phyloP scores from a whole-genome alignment of 2,329 filamentous ascomycete species.

The Tolypocladium paradoxum region DNA sequence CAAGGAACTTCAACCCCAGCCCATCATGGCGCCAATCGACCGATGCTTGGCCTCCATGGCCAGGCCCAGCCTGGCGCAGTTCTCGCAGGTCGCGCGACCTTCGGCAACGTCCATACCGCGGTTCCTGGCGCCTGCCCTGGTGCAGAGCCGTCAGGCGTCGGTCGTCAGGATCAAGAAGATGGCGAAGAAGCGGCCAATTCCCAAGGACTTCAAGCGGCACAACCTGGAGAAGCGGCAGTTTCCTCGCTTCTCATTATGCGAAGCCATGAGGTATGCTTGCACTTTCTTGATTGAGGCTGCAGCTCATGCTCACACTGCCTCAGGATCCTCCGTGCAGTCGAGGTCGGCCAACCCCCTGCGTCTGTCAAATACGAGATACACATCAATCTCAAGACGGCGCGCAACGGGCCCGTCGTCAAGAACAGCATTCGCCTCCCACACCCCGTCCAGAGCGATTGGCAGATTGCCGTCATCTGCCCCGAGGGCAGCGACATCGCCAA shows the following conservation, averaged over 20 bases:
- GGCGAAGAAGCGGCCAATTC: constrained; percentile 46
- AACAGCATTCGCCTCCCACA: constrained; percentile 83
- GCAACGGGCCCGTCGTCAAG: constrained; percentile 77
- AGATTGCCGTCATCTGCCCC: constrained; percentile 85
- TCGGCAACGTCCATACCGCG: constrained; percentile 32
- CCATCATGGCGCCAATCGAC: constrained; percentile 38
- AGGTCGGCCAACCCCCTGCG: constrained; percentile 71
- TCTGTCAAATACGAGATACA: constrained; percentile 80
- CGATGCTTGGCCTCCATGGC: constrained; percentile 45
- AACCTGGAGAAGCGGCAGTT: constrained; percentile 52
- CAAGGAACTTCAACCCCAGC: constrained; percentile 15
- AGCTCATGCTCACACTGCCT: neutral
- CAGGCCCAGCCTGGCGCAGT: constrained; percentile 33
- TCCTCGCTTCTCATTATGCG: constrained; percentile 66
- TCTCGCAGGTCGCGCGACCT: constrained; percentile 29
- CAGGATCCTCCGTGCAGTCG: constrained; percentile 83
- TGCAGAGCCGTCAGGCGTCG: constrained; percentile 31
- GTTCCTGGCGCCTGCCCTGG: constrained; percentile 35
- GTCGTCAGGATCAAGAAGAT: constrained; percentile 38
- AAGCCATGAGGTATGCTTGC: constrained; percentile 71
- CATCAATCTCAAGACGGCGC: constrained; percentile 70
- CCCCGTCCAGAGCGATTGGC: constrained; percentile 77
- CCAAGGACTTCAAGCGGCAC: constrained; percentile 57
- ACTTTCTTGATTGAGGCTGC: neutral
- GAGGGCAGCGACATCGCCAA: constrained; percentile 63